These are phyloP conservation scores for Polyporus arcularius DNA, from an alignment of 768 basidiomycete species.

Conservation along the genomic window DNA sequence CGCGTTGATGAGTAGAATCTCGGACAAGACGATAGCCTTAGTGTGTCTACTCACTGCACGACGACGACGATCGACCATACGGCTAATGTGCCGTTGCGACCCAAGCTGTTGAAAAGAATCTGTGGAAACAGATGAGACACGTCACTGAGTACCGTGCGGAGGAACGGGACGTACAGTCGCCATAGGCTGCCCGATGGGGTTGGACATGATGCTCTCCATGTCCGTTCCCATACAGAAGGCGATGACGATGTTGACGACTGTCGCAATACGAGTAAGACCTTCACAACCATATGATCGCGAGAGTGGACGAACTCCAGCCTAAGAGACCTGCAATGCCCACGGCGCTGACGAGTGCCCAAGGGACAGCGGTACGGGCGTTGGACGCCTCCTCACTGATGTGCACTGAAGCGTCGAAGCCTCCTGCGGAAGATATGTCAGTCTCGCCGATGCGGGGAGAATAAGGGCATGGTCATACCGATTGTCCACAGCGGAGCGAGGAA, in stretches of 20 bases:
- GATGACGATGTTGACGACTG: conserved; percentile 60
- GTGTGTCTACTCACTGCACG: conserved; percentile 26
- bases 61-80: conserved; percentile 41
- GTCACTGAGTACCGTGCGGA: no score
- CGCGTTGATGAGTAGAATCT: background rate
- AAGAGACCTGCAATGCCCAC: conserved; percentile 51
- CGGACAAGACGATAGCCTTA: no score
- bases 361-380: conserved; percentile 62
- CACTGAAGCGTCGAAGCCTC: conserved; percentile 48
- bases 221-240: conserved; percentile 63
- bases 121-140: background rate
- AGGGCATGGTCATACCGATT: conserved; percentile 8
- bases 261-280: background rate
- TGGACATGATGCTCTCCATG: conserved; percentile 41
- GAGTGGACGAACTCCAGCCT: conserved; percentile 49
- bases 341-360: conserved; percentile 59
- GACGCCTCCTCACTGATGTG: conserved; percentile 65
- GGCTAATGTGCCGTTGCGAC: conserved; percentile 36
- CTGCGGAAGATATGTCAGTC: background rate
- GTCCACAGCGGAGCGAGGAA: conserved; percentile 55
- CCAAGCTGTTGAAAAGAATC: conserved; percentile 36
- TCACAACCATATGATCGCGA: background rate
- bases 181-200: conserved; percentile 57
- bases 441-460: background rate
- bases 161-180: conserved; percentile 41